phyloP scores from a whole-genome alignment of 2,329 filamentous ascomycete species.

The Cladophialophora carrionii region DNA sequence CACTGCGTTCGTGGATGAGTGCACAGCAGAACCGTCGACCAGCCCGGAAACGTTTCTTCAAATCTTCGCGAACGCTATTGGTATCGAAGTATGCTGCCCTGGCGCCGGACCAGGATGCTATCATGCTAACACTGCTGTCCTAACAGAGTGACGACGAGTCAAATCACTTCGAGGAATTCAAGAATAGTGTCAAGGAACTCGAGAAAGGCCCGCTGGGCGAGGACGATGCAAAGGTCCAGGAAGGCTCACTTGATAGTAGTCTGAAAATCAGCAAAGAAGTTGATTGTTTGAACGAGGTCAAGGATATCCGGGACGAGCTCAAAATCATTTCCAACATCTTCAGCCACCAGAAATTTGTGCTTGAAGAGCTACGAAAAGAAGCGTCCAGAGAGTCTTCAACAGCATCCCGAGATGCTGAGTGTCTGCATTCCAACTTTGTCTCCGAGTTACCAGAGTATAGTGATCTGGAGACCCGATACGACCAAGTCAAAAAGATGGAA shows the following conservation, averaged over 20 bases:
- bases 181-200: background rate
- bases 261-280: conserved; percentile 4
- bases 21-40: background rate
- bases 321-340: conserved; percentile 3
- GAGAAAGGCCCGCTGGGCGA: background rate
- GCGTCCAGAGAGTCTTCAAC: background rate
- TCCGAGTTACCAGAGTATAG: background rate
- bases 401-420: background rate
- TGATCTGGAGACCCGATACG: background rate
- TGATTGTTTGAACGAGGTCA: conserved; percentile 4
- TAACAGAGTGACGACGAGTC: background rate
- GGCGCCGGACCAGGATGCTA: background rate
- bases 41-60: background rate
- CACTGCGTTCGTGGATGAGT: conserved; percentile 2
- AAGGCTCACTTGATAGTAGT: background rate
- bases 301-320: conserved; percentile 2
- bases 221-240: background rate
- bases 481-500: conserved; percentile 1
- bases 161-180: background rate
- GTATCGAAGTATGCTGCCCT: background rate
- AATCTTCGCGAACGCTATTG: conserved; percentile 1
- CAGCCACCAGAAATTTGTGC: conserved; percentile 1
- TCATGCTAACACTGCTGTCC: background rate
- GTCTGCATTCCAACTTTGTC: background rate
- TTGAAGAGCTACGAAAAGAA: background rate